Percentiles rank a stretch among this genome's conserved stretches.
phyloP scores from a whole-genome alignment of 805 yeast species.

The Spathaspora gorwiae region DNA sequence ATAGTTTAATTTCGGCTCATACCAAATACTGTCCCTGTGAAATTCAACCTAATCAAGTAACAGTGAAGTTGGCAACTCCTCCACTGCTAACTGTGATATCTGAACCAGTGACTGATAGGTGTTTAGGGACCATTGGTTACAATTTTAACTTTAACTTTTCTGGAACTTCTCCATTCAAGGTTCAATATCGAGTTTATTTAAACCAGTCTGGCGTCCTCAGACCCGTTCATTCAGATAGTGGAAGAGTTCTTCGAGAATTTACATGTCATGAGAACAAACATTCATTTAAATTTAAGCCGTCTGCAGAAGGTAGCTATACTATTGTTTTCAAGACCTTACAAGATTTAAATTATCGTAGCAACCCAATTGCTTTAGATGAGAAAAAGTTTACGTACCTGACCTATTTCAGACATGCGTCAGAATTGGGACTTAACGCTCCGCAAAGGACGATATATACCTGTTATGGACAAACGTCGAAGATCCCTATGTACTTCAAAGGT shows the following conservation, averaged over 20 bases:
- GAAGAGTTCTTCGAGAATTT: constrained; percentile 22
- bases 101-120: constrained; percentile 69
- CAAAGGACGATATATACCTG: constrained; percentile 23
- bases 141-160: constrained; percentile 62
- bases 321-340: constrained; percentile 62
- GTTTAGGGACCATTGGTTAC: constrained; percentile 88
- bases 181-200: constrained; percentile 59
- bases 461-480: constrained; percentile 21
- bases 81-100: constrained; percentile 41
- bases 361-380: constrained; percentile 27
- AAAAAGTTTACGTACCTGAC: constrained; percentile 56
- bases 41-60: constrained; percentile 35
- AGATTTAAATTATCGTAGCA: constrained; percentile 55
- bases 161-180: constrained; percentile 80
- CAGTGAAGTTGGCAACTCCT: constrained; percentile 42
- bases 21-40: constrained; percentile 68
- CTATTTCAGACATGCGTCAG: constrained; percentile 66
- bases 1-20: constrained; percentile 47
- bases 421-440: constrained; percentile 22
- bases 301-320: constrained; percentile 74
- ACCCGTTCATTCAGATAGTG: constrained; percentile 30
- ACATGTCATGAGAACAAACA: constrained; percentile 19
- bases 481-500: constrained; percentile 68
- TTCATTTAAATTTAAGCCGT: constrained; percentile 65
- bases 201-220: constrained; percentile 25